Conservation (phyloP, 2,329 filamentous ascomycete genomes). For the Akanthomyces muscarius region DNA sequence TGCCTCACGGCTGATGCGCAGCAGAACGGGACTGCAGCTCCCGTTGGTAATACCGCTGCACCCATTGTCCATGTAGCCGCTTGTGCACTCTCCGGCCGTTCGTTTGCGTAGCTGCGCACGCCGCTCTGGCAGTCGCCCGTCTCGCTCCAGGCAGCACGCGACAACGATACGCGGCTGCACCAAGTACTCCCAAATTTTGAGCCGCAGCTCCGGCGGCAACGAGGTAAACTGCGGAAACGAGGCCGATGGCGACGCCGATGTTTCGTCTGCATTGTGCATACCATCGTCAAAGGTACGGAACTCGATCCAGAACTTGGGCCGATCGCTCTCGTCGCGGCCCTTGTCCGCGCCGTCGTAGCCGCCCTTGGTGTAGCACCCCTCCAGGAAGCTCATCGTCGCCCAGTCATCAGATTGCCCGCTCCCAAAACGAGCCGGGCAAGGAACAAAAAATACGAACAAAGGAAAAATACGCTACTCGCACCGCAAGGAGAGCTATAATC, state of each 20-base stretch:
- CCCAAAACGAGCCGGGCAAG: neutral
- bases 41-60: slow-evolving; percentile 19
- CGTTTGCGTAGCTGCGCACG: slow-evolving; percentile 27
- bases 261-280: slow-evolving; percentile 20
- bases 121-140: slow-evolving; percentile 27
- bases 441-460: neutral
- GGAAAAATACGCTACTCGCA: neutral
- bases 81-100: slow-evolving; percentile 17
- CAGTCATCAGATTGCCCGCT: neutral
- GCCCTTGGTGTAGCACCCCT: neutral
- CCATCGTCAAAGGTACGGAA: slow-evolving; percentile 44
- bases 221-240: slow-evolving; percentile 35
- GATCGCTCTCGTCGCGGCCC: slow-evolving; percentile 22
- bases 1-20: slow-evolving; percentile 42
- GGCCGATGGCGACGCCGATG: slow-evolving; percentile 15
- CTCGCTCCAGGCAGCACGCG: slow-evolving; percentile 38
- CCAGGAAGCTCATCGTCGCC: slow-evolving; percentile 8
- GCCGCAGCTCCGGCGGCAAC: slow-evolving; percentile 45
- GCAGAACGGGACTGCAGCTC: slow-evolving; percentile 35
- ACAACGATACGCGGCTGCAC: slow-evolving; percentile 43
- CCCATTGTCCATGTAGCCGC: slow-evolving; percentile 19
- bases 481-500: neutral
- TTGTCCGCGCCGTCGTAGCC: neutral
- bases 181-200: slow-evolving; percentile 44
- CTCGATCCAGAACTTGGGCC: slow-evolving; percentile 41